Evolutionary conservation across 2,329 filamentous ascomycete genomes (phyloP).

Genomic region (Phialocephala subalpina): DNA sequence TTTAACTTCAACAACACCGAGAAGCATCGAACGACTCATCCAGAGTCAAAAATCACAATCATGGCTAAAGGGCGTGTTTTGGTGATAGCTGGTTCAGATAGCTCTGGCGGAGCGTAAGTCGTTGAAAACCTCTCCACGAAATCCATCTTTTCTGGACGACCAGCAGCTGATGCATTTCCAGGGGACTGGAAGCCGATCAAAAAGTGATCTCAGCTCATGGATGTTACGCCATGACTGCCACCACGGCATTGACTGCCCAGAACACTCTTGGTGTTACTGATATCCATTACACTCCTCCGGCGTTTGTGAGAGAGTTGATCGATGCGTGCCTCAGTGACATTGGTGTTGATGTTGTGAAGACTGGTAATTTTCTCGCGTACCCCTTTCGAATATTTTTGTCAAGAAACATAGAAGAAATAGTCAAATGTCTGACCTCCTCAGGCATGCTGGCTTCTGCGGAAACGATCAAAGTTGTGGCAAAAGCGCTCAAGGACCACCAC

Average conservation of each 20-base stretch:
- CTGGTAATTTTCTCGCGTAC: conserved; percentile 65
- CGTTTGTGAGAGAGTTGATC: conserved; percentile 86
- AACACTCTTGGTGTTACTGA: conserved; percentile 86
- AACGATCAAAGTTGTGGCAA: conserved; percentile 73
- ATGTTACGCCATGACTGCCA: conserved; percentile 96
- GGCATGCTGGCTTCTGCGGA: conserved; percentile 83
- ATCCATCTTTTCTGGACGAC: not conserved
- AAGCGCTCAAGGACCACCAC: conserved; percentile 65
- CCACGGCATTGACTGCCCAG: conserved; percentile 94
- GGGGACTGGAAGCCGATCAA: conserved; percentile 94
- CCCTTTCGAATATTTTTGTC: not conserved
- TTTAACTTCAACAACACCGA: not conserved
- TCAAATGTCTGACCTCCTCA: conserved; percentile 46
- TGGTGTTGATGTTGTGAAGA: conserved; percentile 89
- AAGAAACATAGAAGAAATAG: no score
- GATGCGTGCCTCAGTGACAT: conserved; percentile 86
- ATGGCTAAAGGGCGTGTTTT: conserved; percentile 60
- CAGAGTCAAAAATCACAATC: not conserved
- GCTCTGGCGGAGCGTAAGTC: conserved; percentile 77
- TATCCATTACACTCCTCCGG: conserved; percentile 80
- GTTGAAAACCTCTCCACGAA: not conserved
- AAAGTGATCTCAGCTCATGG: conserved; percentile 92
- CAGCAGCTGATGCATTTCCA: conserved; percentile 47
- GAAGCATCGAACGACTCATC: not conserved
- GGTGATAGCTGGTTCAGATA: conserved; percentile 77